Base-by-base conservation (phyloP, 2,329 filamentous ascomycete species). In the Aureobasidium sp. region DNA sequence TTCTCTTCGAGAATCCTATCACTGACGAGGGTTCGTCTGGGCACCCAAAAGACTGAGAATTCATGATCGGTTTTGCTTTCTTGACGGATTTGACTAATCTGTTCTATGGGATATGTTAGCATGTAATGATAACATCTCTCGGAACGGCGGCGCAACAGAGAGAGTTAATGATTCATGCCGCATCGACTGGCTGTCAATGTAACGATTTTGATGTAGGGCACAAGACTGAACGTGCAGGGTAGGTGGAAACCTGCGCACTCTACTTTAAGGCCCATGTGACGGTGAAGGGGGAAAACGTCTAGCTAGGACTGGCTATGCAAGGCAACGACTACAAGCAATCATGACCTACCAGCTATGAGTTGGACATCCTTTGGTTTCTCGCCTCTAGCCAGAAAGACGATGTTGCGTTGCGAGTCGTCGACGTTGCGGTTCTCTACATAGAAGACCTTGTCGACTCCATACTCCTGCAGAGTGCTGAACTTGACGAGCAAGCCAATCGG, bases 401-500 rank as follows among this genome's bases (percentile, higher is more conserved):
- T 86, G 80, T 97, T 99, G 71, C 90, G 87, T 78, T 97, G 94
- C 71, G 88, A 95, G 20, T 91, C 89, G 76, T 97, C 93, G 74
- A 91, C 87, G 76, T 99, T 97, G 71, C 88, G 85, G 76, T 97
- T 97, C 76, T 99, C 94, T 51, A 99, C 81, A 71, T 97, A 88
- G 80, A 97, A 99, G 68, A 97, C 90, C 75, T 96, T 96, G 76
- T 97, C 92, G 68, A 99, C 92, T 34, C 95, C 95, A 78, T 97
- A 97, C 71, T 99, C 94, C 73, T 97, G 91, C 17, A 97, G 83
- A 11, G 90, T 93, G 25, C 93, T 93, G 71, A 97, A 96, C 75
- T 97, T 97, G 77, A 96, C 91, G 68, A 99, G 88, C 64, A 93
- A 83, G 64, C 92, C 91, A 68, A 99, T 84, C 34, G 92, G 90